phyloP scores from a whole-genome alignment of 2,329 filamentous ascomycete species.

The Cercospora zeina region DNA sequence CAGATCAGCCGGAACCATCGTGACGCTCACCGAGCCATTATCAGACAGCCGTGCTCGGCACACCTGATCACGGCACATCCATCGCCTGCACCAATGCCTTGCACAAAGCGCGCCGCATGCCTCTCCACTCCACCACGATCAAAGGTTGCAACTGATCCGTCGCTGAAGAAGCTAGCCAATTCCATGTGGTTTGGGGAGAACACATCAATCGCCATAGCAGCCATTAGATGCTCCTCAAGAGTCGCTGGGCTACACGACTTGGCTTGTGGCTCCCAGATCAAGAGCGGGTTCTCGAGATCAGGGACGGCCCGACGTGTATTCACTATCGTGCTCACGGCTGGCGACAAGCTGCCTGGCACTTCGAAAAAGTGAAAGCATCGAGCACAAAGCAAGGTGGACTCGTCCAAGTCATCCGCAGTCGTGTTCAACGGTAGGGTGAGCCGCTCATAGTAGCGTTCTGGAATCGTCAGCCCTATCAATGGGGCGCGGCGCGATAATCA shows the following conservation, averaged over 20 bases:
- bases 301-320: slow-evolving; percentile 2
- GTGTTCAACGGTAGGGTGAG: slow-evolving; percentile 32
- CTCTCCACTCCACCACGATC: slow-evolving; percentile 24
- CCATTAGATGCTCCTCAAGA: slow-evolving; percentile 25
- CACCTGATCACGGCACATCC: slow-evolving; percentile 31
- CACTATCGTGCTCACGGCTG: slow-evolving; percentile 18
- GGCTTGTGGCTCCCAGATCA: slow-evolving; percentile 37
- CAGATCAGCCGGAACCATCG: not conserved
- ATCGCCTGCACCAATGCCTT: slow-evolving; percentile 20
- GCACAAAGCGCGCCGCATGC: slow-evolving; percentile 29
- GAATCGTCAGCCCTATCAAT: not conserved
- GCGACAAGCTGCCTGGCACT: slow-evolving; percentile 23
- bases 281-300: slow-evolving; percentile 17
- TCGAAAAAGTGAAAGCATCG: slow-evolving; percentile 35
- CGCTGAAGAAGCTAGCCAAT: slow-evolving; percentile 31
- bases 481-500: not conserved
- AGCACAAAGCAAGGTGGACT: slow-evolving; percentile 10
- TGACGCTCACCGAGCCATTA: slow-evolving; percentile 17
- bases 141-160: slow-evolving; percentile 12
- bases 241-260: slow-evolving; percentile 32
- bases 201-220: slow-evolving; percentile 27
- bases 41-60: slow-evolving; percentile 34
- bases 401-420: slow-evolving; percentile 21
- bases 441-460: slow-evolving; percentile 30
- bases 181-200: slow-evolving; percentile 39